Percentiles rank a stretch among this genome's conserved stretches.
Evolutionary conservation across 2,329 filamentous ascomycete species (phyloP).

Genomic region (Grosmannia clavigera): DNA sequence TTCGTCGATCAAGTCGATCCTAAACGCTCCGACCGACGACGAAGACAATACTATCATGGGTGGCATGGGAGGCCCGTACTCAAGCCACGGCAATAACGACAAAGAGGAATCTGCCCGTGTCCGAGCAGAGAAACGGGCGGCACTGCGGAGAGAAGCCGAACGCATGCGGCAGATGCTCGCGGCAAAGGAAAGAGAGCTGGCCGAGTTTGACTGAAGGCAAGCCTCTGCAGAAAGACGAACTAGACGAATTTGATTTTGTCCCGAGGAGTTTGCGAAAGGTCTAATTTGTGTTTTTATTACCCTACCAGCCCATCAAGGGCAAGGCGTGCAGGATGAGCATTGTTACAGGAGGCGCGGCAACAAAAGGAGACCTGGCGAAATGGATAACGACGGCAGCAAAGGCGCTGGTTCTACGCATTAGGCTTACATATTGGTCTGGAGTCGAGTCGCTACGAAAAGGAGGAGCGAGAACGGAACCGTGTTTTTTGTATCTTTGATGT

Average conservation of each 20-base stretch:
- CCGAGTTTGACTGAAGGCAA: constrained; percentile 21
- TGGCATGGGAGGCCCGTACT: constrained; percentile 10
- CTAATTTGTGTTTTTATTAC: not conserved
- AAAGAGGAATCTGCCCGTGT: not conserved
- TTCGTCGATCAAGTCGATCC: constrained; percentile 63
- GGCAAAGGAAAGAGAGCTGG: constrained; percentile 63
- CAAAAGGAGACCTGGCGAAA: not conserved
- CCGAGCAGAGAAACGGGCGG: constrained; percentile 45
- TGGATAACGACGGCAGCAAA: not conserved
- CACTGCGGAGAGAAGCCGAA: constrained; percentile 61
- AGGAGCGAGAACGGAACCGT: not conserved
- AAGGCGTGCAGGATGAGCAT: not conserved
- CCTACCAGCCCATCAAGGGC: not conserved
- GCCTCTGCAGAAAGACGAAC: not conserved
- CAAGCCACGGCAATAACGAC: not conserved
- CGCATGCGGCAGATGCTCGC: constrained; percentile 60
- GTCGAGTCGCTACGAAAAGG: not conserved
- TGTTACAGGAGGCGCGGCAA: not conserved
- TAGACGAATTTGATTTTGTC: not conserved
- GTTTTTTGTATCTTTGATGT: not conserved
- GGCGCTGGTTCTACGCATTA: not conserved
- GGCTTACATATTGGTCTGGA: not conserved
- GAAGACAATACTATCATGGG: constrained; percentile 17
- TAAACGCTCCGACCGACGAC: constrained; percentile 43
- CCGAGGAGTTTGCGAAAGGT: not conserved